Evolutionary conservation across 2,329 filamentous ascomycete genomes (phyloP).

Genomic region (Penicillium palitans): DNA sequence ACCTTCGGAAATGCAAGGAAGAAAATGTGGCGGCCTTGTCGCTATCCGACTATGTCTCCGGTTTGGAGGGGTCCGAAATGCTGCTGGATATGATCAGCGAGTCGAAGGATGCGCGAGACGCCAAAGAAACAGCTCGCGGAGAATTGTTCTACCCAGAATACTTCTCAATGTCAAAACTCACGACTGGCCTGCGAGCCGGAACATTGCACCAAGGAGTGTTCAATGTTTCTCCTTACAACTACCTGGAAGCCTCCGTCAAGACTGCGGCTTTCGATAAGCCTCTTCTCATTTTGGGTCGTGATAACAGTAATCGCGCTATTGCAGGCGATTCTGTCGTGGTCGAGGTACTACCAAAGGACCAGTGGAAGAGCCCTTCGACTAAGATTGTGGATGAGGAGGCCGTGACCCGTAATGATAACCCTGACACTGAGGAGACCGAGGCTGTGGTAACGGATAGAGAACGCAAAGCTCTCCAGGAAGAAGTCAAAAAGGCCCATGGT

Average conservation of each 20-base stretch:
- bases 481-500: constrained; percentile 81
- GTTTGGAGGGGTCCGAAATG: constrained; percentile 78
- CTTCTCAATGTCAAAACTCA: constrained; percentile 83
- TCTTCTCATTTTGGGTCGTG: constrained; percentile 82
- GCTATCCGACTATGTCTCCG: constrained; percentile 75
- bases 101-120: constrained; percentile 66
- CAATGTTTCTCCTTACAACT: constrained; percentile 97
- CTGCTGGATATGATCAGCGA: constrained; percentile 92
- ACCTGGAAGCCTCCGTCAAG: constrained; percentile 88
- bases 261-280: constrained; percentile 88
- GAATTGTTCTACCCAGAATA: constrained; percentile 86
- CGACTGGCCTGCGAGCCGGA: constrained; percentile 86
- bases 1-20: constrained; percentile 74
- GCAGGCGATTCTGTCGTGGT: constrained; percentile 92
- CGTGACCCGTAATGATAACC: constrained; percentile 89
- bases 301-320: constrained; percentile 93
- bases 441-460: constrained; percentile 88
- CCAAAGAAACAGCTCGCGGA: constrained; percentile 62
- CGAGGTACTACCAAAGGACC: constrained; percentile 86
- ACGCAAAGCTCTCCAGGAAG: constrained; percentile 81
- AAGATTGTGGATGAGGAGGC: constrained; percentile 95
- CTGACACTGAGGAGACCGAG: constrained; percentile 73
- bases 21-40: constrained; percentile 69
- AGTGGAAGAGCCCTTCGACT: constrained; percentile 95
- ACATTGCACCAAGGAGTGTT: constrained; percentile 92